A percentile compares a stretch with the other conserved stretches of the same genome.
Conservation (phyloP, 495 filamentous ascomycete species). For the Podospora didyma region DNA sequence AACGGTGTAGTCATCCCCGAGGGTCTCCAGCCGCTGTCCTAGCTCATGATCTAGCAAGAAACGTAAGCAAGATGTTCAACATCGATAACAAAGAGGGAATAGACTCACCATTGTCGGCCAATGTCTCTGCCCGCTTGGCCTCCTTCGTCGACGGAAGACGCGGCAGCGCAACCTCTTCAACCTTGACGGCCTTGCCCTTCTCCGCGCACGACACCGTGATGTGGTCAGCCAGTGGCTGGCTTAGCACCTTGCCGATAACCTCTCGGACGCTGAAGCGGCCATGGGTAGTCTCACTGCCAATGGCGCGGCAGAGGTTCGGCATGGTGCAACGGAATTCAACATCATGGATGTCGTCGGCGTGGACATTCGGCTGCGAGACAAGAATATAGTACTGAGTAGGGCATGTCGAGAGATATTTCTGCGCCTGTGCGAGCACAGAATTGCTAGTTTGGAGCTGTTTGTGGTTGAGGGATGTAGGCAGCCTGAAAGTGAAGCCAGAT, state of each 20-base stretch:
- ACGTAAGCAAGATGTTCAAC: slow-evolving; percentile 9
- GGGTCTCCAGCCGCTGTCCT: slow-evolving; percentile 30
- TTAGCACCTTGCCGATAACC: slow-evolving; percentile 57
- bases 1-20: slow-evolving; percentile 43
- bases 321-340: slow-evolving; percentile 20
- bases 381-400: slow-evolving; percentile 76
- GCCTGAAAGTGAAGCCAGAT: slow-evolving; percentile 15
- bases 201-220: slow-evolving; percentile 28
- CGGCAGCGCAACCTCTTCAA: slow-evolving; percentile 48
- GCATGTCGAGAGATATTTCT: slow-evolving; percentile 57
- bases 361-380: slow-evolving; percentile 72
- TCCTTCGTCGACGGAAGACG: slow-evolving; percentile 43
- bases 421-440: slow-evolving; percentile 34
- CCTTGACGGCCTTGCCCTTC: slow-evolving; percentile 35
- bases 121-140: slow-evolving; percentile 44
- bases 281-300: slow-evolving; percentile 15
- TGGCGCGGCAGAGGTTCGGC: slow-evolving; percentile 28
- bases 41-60: slow-evolving; percentile 36
- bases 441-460: slow-evolving; percentile 42
- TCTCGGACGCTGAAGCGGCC: slow-evolving; percentile 49
- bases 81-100: not conserved
- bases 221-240: slow-evolving; percentile 29
- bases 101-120: slow-evolving; percentile 62
- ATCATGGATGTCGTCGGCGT: slow-evolving; percentile 58
- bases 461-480: slow-evolving; percentile 23